Conservation (phyloP, 768 basidiomycete genomes). For the Lactarius indigo region DNA sequence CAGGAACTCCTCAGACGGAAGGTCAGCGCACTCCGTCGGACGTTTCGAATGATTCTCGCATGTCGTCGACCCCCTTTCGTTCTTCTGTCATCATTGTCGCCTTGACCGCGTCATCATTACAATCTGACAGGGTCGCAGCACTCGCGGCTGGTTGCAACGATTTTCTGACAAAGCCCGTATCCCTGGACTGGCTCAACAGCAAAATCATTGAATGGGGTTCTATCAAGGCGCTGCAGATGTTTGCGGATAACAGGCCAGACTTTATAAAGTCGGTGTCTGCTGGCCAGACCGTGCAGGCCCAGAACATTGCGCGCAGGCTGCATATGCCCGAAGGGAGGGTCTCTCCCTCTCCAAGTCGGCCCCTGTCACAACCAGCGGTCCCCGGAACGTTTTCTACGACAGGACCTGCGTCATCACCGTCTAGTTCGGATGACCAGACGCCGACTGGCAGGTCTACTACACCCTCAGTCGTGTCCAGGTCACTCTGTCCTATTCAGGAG, state of each 20-base stretch:
- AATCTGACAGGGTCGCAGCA: slow-evolving; percentile 93
- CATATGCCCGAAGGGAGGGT: slow-evolving; percentile 48
- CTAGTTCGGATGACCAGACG: slow-evolving; percentile 1
- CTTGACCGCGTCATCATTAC: slow-evolving; percentile 94
- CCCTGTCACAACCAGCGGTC: slow-evolving; percentile 34
- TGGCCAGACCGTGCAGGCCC: slow-evolving; percentile 47
- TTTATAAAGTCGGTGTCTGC: slow-evolving; percentile 43
- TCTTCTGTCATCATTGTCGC: slow-evolving; percentile 99
- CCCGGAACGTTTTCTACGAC: slow-evolving; percentile 9
- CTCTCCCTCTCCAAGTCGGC: slow-evolving; percentile 39
- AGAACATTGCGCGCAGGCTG: slow-evolving; percentile 43
- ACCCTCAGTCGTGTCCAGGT: slow-evolving; percentile 12
- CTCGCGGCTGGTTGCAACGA: slow-evolving; percentile 98
- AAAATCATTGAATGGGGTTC: slow-evolving; percentile 99
- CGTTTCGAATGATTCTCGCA: slow-evolving; percentile 43
- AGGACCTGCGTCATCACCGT: not conserved
- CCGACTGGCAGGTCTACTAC: not conserved
- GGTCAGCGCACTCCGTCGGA: slow-evolving; percentile 53
- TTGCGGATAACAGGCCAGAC: slow-evolving; percentile 77
- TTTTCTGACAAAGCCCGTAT: slow-evolving; percentile 96
- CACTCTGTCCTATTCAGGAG: slow-evolving; percentile 13
- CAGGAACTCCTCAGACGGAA: slow-evolving; percentile 64
- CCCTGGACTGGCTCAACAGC: slow-evolving; percentile 90
- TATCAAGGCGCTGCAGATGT: slow-evolving; percentile 91
- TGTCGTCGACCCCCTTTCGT: slow-evolving; percentile 64